Percentiles rank a stretch among this genome's conserved stretches.
phyloP scores from a whole-genome alignment of 208 protist genomes.

The Acanthamoeba sp. region DNA sequence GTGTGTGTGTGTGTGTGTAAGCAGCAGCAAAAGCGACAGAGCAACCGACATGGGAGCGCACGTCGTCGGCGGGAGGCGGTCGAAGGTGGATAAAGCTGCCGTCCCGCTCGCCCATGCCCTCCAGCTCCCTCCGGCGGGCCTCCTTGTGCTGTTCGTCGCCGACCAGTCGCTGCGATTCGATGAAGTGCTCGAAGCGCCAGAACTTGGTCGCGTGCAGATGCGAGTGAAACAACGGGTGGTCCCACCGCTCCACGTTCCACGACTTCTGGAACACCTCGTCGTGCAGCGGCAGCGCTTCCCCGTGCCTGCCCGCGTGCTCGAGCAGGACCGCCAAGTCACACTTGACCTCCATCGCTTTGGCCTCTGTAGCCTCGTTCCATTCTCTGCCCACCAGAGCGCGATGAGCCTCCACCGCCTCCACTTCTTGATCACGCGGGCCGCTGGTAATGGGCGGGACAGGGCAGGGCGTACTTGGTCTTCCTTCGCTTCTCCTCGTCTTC shows the following conservation, averaged over 20 bases:
- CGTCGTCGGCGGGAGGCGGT: neutral
- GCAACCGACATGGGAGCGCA: neutral
- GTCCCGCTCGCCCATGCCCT: neutral
- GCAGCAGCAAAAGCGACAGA: neutral
- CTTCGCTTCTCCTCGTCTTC: neutral
- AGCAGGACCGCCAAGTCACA: neutral
- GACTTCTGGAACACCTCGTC: neutral
- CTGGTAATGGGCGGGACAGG: no score
- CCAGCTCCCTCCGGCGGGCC: neutral
- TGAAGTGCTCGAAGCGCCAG: neutral
- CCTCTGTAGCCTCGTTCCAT: neutral
- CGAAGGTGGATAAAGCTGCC: neutral
- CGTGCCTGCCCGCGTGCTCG: neutral
- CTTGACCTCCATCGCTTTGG: neutral
- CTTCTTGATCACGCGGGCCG: no score
- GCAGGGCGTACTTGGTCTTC: neutral
- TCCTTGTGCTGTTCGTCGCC: neutral
- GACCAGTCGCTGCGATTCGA: neutral
- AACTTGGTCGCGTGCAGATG: neutral
- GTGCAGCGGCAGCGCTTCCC: neutral
- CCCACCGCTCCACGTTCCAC: neutral
- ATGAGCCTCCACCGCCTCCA: no score
- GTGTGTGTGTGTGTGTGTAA: neutral
- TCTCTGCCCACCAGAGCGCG: neutral
- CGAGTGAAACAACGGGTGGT: conserved; percentile 22